A percentile compares a stretch with the other conserved stretches of the same genome.
These are phyloP conservation scores for Fusarium falciforme DNA, from an alignment of 2,329 filamentous ascomycete genomes.

Conservation along the genomic window DNA sequence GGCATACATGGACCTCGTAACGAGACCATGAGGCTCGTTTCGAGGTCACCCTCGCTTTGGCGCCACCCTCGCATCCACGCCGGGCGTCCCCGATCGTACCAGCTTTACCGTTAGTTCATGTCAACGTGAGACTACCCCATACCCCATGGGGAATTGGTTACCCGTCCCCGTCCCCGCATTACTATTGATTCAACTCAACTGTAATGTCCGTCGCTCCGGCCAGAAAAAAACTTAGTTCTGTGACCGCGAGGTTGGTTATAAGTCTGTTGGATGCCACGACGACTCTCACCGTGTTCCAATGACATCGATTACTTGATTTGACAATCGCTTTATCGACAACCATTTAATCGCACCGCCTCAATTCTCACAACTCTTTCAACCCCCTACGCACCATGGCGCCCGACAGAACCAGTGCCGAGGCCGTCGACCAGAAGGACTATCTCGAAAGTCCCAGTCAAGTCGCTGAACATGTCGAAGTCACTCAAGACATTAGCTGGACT, in stretches of 20 bases:
- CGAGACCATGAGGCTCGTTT: background rate
- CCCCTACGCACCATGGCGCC: background rate
- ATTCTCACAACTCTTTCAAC: background rate
- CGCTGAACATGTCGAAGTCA: constrained; percentile 20
- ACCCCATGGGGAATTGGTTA: background rate
- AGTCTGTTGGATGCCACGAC: background rate
- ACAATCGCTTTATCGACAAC: background rate
- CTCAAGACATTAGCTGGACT: background rate
- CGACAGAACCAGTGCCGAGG: background rate
- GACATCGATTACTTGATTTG: too few species aligned
- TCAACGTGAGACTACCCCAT: background rate
- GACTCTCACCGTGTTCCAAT: background rate
- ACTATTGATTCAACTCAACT: background rate
- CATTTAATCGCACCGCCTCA: background rate
- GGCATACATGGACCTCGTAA: background rate
- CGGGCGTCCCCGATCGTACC: background rate
- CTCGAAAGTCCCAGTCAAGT: constrained; percentile 23
- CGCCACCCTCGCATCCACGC: background rate
- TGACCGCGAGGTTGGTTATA: background rate
- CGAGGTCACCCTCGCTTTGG: background rate
- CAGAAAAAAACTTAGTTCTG: background rate
- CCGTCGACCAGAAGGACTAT: background rate
- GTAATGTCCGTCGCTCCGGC: background rate
- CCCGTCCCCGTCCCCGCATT: background rate
- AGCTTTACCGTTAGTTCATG: background rate